These are phyloP conservation scores for Gossypium rotundifolium DNA, from an alignment of 345 rosid species.

Conservation along the genomic window DNA sequence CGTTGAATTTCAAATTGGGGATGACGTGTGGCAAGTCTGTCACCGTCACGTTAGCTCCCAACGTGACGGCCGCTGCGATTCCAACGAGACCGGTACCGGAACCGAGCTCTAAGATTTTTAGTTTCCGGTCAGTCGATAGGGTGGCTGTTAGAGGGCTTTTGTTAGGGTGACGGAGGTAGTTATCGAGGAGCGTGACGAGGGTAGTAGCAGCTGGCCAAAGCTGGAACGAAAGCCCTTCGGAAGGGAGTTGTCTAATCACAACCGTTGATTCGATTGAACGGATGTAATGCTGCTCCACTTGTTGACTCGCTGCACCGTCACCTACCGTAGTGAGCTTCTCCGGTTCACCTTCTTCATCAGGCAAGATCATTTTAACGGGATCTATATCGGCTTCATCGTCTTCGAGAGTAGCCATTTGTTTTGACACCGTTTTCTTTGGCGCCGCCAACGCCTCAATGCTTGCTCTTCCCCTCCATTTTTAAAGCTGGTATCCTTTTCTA, in stretches of 20 bases:
- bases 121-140: slow-evolving; percentile 28
- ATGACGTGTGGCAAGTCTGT: slow-evolving; percentile 88
- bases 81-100: slow-evolving; percentile 92
- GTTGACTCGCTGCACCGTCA: slow-evolving; percentile 19
- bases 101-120: slow-evolving; percentile 81
- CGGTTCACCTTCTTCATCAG: slow-evolving; percentile 18
- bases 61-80: slow-evolving; percentile 63
- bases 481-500: background rate
- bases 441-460: slow-evolving; percentile 2
- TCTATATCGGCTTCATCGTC: slow-evolving; percentile 35
- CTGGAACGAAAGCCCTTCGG: slow-evolving; percentile 83
- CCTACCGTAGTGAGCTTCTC: background rate
- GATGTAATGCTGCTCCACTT: slow-evolving; percentile 39
- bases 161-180: slow-evolving; percentile 27
- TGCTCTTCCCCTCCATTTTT: background rate
- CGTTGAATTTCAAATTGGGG: slow-evolving; percentile 70
- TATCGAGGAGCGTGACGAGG: slow-evolving; percentile 56
- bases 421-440: background rate
- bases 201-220: slow-evolving; percentile 88
- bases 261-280: slow-evolving; percentile 49
- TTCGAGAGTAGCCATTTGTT: slow-evolving; percentile 17
- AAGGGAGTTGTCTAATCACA: slow-evolving; percentile 58
- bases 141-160: slow-evolving; percentile 37
- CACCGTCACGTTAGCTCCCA: slow-evolving; percentile 64
- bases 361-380: slow-evolving; percentile 33